Percentiles rank a stretch among this genome's conserved stretches.
Evolutionary conservation across 352 stramenopile genomes (phyloP).

Genomic region (Pythium aquatile): DNA sequence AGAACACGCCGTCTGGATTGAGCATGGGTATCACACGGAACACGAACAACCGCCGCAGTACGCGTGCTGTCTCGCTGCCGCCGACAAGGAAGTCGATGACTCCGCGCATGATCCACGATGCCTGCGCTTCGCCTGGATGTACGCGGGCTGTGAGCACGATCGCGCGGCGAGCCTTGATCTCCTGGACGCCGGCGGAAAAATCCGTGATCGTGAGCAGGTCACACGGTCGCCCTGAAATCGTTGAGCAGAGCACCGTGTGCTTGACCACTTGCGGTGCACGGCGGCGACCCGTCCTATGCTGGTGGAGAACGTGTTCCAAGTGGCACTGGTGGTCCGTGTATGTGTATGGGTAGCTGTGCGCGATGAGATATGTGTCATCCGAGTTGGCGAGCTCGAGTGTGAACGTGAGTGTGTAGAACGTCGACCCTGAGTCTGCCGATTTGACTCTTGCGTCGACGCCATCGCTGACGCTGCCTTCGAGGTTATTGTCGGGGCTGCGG

Average conservation of each 20-base stretch:
- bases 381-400: conserved; percentile 75
- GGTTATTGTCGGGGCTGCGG: conserved; percentile 6
- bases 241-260: conserved; percentile 55
- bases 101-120: conserved; percentile 94
- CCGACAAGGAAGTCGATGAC: conserved; percentile 89
- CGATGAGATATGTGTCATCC: conserved; percentile 87
- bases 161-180: conserved; percentile 36
- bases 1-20: conserved; percentile 93
- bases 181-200: conserved; percentile 33
- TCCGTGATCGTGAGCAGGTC: conserved; percentile 80
- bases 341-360: conserved; percentile 93
- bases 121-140: conserved; percentile 89
- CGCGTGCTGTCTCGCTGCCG: conserved; percentile 46
- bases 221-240: conserved; percentile 51
- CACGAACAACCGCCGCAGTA: conserved; percentile 86
- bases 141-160: conserved; percentile 88
- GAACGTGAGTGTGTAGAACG: conserved; percentile 89
- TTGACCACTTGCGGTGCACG: conserved; percentile 34
- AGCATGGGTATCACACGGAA: conserved; percentile 94
- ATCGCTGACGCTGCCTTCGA: neutral
- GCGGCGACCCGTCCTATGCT: conserved; percentile 1
- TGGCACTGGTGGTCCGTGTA: conserved; percentile 76
- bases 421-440: conserved; percentile 5
- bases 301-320: conserved; percentile 38
- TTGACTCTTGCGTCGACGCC: neutral